phyloP scores from a whole-genome alignment of 2,329 filamentous ascomycete species.

The Emergomyces orientalis region DNA sequence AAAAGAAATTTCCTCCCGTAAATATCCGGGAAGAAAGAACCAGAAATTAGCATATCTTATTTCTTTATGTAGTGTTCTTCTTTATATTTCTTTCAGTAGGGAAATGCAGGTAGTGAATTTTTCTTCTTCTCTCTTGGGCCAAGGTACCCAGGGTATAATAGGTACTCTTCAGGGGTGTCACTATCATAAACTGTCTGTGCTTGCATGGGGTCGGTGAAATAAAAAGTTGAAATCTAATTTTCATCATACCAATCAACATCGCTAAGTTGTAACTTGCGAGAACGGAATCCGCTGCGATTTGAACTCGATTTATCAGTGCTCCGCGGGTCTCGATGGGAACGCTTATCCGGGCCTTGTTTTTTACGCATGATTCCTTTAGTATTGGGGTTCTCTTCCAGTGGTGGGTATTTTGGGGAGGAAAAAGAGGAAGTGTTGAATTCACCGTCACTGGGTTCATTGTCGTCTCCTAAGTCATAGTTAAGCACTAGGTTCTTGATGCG shows the following conservation, averaged over 20 bases:
- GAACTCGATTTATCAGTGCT: slow-evolving; percentile 48
- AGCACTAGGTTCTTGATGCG: slow-evolving; percentile 96
- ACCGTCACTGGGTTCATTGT: slow-evolving; percentile 71
- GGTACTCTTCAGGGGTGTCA: neutral
- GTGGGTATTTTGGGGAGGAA: slow-evolving; percentile 15
- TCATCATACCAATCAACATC: slow-evolving; percentile 85
- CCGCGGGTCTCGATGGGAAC: slow-evolving; percentile 31
- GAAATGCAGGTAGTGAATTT: neutral
- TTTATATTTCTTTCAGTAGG: neutral
- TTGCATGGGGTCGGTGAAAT: neutral
- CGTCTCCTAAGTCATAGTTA: slow-evolving; percentile 86
- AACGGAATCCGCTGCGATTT: slow-evolving; percentile 67
- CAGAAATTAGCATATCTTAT: neutral
- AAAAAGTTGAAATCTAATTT: slow-evolving; percentile 1
- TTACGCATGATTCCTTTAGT: slow-evolving; percentile 22
- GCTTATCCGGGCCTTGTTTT: slow-evolving; percentile 34
- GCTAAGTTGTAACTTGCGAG: slow-evolving; percentile 84
- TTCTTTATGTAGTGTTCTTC: neutral
- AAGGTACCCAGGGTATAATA: neutral
- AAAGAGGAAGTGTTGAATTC: slow-evolving; percentile 37
- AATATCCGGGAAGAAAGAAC: neutral
- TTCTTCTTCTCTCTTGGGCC: neutral
- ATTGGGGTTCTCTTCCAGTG: slow-evolving; percentile 22
- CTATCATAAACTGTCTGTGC: neutral
- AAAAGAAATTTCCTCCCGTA: neutral